Evolutionary conservation across 2,329 filamentous ascomycete genomes (phyloP).

Genomic region (Fusarium burgessii): DNA sequence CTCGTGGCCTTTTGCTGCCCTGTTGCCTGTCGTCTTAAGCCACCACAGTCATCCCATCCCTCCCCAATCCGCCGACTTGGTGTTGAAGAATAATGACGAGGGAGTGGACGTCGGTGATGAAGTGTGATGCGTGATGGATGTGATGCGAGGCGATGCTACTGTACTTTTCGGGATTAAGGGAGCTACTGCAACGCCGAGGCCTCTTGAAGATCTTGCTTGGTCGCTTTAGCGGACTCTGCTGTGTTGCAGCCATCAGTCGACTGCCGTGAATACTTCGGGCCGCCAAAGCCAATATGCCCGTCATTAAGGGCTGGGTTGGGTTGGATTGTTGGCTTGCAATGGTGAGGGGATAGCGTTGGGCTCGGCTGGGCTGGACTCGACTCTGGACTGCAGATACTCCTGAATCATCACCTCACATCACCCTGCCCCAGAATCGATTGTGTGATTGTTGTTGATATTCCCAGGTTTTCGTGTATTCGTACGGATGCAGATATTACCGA

Average conservation of each 20-base stretch:
- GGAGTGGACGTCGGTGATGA: background rate
- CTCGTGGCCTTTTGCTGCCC: conserved; percentile 23
- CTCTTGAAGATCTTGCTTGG: conserved; percentile 23
- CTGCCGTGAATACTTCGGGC: conserved; percentile 41
- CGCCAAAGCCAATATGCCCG: conserved; percentile 35
- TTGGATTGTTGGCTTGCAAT: background rate
- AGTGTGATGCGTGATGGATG: background rate
- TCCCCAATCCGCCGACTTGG: background rate
- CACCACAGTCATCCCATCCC: conserved; percentile 18
- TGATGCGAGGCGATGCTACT: conserved; percentile 10
- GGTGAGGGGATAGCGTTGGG: conserved; percentile 19
- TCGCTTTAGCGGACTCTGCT: background rate
- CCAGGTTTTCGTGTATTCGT: background rate
- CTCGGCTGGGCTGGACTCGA: conserved; percentile 8
- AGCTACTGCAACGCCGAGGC: conserved; percentile 27
- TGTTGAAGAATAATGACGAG: conserved; percentile 9
- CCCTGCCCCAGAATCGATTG: background rate
- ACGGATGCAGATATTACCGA: background rate
- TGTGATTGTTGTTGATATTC: background rate
- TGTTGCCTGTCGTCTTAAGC: conserved; percentile 5
- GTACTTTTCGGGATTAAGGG: conserved; percentile 32
- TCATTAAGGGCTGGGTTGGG: conserved; percentile 25
- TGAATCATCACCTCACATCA: conserved; percentile 21
- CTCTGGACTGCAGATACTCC: conserved; percentile 20
- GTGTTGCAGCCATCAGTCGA: conserved; percentile 25